Conservation (phyloP, 768 basidiomycete species). For the Pilatotrama ljubarskyi region DNA sequence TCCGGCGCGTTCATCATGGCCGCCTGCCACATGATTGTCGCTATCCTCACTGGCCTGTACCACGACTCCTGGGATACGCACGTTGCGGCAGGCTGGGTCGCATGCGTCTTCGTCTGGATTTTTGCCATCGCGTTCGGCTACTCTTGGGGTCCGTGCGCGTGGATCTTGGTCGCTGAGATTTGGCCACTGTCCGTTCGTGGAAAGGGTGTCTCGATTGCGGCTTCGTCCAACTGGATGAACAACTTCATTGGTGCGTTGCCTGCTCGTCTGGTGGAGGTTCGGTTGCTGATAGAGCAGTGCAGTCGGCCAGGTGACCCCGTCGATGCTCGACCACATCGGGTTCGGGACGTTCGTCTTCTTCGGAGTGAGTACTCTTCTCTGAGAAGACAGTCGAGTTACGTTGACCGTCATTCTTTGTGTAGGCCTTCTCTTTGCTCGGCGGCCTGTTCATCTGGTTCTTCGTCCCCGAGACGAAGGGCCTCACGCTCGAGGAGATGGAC, state of each 20-base stretch:
- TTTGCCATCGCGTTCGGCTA: conserved; percentile 77
- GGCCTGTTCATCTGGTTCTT: conserved; percentile 66
- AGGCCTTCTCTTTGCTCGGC: conserved; percentile 67
- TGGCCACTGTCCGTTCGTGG: conserved; percentile 73
- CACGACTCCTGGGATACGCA: conserved; percentile 49
- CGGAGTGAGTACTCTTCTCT: conserved; percentile 44
- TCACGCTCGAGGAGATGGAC: conserved; percentile 80
- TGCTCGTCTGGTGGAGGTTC: background rate
- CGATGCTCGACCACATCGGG: conserved; percentile 62
- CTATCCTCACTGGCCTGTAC: conserved; percentile 61
- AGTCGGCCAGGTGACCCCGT: conserved; percentile 69
- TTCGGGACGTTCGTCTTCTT: conserved; percentile 81
- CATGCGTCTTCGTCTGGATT: conserved; percentile 71
- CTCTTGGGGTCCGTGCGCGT: conserved; percentile 76
- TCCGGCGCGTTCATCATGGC: conserved; percentile 79
- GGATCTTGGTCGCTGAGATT: conserved; percentile 78
- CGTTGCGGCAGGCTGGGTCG: conserved; percentile 69
- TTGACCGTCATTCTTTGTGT: background rate
- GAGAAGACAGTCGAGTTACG: background rate
- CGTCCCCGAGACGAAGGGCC: conserved; percentile 74
- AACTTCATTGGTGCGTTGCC: conserved; percentile 62
- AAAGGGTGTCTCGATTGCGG: conserved; percentile 74
- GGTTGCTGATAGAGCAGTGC: background rate
- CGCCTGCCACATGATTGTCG: conserved; percentile 66
- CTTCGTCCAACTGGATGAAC: conserved; percentile 83